A percentile compares a stretch with the other conserved stretches of the same genome.
Evolutionary conservation across 1,284 basidiomycete species (phyloP).

Genomic region (Neolentinus lepideus): DNA sequence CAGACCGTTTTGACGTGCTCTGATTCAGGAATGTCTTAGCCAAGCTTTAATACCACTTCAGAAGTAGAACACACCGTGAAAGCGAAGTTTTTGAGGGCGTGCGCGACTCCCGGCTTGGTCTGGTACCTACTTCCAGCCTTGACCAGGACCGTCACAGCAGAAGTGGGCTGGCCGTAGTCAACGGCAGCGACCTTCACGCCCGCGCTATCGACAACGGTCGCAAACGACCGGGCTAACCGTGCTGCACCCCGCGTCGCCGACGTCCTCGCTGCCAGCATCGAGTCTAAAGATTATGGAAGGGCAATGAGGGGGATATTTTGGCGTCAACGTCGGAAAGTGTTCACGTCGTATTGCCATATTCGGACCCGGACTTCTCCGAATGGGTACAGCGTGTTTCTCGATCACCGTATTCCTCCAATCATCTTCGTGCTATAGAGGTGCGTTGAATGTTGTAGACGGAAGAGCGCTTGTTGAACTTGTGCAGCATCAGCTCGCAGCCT

Average conservation of each 20-base stretch:
- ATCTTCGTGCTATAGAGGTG: no score
- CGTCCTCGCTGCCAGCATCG: slow-evolving; percentile 15
- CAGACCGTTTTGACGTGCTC: slow-evolving; percentile 82
- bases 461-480: no score
- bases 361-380: neutral
- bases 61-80: slow-evolving; percentile 70
- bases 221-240: slow-evolving; percentile 63
- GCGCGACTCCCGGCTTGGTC: slow-evolving; percentile 79
- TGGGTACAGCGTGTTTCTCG: no score
- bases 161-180: slow-evolving; percentile 76
- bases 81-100: slow-evolving; percentile 92
- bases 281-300: neutral
- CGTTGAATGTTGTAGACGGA: no score
- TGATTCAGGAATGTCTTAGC: slow-evolving; percentile 21
- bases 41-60: neutral
- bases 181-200: slow-evolving; percentile 83
- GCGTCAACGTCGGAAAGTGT: neutral
- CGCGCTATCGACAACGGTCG: slow-evolving; percentile 71
- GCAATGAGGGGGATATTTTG: neutral
- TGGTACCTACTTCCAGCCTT: slow-evolving; percentile 90
- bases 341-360: neutral
- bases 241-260: slow-evolving; percentile 47
- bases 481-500: no score
- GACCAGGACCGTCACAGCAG: slow-evolving; percentile 82
- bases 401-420: no score